Evolutionary conservation across 345 rosid species (phyloP).

Genomic region (Diplotaxis tenuifolia): DNA sequence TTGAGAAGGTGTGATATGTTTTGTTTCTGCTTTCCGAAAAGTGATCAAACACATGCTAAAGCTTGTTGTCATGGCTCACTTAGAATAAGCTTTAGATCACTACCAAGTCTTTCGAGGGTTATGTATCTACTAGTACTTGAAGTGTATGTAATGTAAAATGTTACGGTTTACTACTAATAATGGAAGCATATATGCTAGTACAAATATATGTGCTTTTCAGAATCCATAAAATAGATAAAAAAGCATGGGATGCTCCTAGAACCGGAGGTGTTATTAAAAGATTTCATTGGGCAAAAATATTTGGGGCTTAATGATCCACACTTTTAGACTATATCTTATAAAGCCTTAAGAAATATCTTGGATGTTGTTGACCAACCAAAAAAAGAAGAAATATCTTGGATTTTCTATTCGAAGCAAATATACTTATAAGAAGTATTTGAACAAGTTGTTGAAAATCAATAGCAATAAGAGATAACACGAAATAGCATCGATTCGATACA

Average conservation of each 20-base stretch:
- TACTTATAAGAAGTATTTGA: too few species aligned
- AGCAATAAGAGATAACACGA: too few species aligned
- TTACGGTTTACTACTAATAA: neutral
- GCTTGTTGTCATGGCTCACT: conserved; percentile 19
- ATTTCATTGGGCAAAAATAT: neutral
- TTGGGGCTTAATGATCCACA: too few species aligned
- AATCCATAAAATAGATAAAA: neutral
- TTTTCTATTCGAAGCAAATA: too few species aligned
- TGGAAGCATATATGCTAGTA: neutral
- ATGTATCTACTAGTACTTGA: conserved; percentile 12
- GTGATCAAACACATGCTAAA: conserved; percentile 26
- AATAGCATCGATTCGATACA: too few species aligned
- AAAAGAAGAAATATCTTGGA: too few species aligned
- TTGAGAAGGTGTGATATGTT: conserved; percentile 17
- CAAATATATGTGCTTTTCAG: conserved; percentile 7
- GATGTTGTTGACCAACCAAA: too few species aligned
- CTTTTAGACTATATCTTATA: too few species aligned
- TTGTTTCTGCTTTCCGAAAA: neutral
- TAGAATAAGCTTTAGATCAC: conserved; percentile 27
- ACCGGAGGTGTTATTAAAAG: neutral
- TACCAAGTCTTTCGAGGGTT: conserved; percentile 30
- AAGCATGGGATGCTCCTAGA: neutral
- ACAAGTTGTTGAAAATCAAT: too few species aligned
- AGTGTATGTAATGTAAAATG: conserved; percentile 23
- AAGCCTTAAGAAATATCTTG: too few species aligned